Percentiles rank a stretch among this genome's conserved stretches.
These are phyloP conservation scores for Acanthamoeba sp. DNA, from an alignment of 208 protist genomes.

Conservation along the genomic window DNA sequence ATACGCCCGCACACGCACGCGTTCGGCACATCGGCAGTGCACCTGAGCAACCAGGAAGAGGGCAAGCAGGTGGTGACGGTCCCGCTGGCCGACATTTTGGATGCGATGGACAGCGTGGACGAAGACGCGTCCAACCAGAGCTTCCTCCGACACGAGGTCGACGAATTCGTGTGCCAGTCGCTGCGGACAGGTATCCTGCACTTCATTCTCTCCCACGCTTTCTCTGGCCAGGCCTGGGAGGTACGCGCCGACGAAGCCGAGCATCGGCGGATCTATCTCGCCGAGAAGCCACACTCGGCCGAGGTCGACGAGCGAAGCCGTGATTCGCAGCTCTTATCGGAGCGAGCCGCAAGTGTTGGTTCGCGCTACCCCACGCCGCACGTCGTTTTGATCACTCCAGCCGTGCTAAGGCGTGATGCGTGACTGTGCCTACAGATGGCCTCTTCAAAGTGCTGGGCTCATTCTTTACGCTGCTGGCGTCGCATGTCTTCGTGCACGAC, in stretches of 20 bases:
- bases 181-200: not conserved
- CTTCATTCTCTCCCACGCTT: conserved; percentile 16
- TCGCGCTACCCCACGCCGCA: not conserved
- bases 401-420: not conserved
- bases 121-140: not conserved
- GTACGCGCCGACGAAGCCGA: not conserved
- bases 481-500: not conserved
- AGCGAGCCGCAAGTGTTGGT: conserved; percentile 3
- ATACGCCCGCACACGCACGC: no score
- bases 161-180: conserved; percentile 24
- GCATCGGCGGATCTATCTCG: conserved; percentile 1
- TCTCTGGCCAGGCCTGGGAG: conserved; percentile 24
- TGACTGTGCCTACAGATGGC: not conserved
- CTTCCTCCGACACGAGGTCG: not conserved
- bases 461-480: not conserved
- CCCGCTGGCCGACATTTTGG: not conserved
- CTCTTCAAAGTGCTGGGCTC: conserved; percentile 1
- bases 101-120: conserved; percentile 29
- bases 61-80: not conserved
- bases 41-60: not conserved
- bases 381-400: not conserved
- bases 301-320: not conserved
- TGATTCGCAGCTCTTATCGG: not conserved
- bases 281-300: not conserved
- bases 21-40: not conserved